Evolutionary conservation across 2,329 filamentous ascomycete species (phyloP), one percentile per base, ranked within the genome.

Genomic region (Exophiala bonariae): DNA sequence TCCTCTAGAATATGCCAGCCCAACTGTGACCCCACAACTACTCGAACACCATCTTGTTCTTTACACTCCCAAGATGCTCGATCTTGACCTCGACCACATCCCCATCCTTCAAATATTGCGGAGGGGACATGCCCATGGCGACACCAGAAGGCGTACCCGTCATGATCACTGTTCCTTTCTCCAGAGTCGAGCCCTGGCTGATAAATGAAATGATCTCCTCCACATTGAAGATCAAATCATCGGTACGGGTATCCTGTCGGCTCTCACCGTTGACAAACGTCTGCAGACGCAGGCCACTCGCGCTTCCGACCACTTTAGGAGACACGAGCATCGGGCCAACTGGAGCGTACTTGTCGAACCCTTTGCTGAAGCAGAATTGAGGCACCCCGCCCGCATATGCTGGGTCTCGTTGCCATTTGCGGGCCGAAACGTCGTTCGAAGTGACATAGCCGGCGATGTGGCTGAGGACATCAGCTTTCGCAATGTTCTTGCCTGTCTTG

Each of bases 291-390:
- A 78, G 62, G 35, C 4, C 69, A 47, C 64, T 58, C 1, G 62
- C 61, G 41, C 68, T 62, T 2, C 39, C 11, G 2, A 70, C 55
- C 1, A 50, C 51, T 1, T 46, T 23, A 17, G 26, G 17, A 14
- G 44, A 63, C 0, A 82, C 73, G 0, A 82, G 61, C 30, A 64
- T 66, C 0, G 78, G 78, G 0, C 78, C 79, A 0, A 82, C 46
- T 0, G 79, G 80, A 0, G 75, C 75, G 52, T 69, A 81, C 0
- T 70, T 77, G 52, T 82, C 78, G 44, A 82, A 82, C 0, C 77
- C 75, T 54, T 82, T 81, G 13, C 68, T 72, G 52, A 80, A 82
- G 0, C 73, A 71, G 74, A 76, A 81, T 57, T 82, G 79, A 0
- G 77, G 78, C 0, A 81, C 74, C 0, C 63, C 68, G 0, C 78